phyloP scores from a whole-genome alignment of 768 basidiomycete genomes.

The Leucocoprinus birnbaumii region DNA sequence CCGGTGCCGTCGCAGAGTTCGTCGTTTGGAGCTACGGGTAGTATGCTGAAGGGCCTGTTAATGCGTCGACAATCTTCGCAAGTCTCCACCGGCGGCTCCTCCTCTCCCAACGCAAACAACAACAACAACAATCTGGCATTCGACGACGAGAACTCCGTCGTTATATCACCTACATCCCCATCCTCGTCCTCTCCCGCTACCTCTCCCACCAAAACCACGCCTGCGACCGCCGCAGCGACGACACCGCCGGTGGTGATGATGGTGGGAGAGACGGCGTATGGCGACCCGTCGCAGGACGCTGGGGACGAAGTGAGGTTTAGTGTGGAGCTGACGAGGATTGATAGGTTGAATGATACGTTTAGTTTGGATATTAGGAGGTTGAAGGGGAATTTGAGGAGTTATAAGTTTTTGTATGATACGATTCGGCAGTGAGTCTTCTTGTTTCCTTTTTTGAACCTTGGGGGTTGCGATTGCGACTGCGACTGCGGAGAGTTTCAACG shows the following conservation, averaged over 20 bases:
- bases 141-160: slow-evolving; percentile 46
- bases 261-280: slow-evolving; percentile 67
- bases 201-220: not conserved
- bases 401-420: slow-evolving; percentile 88
- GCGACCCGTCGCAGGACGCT: slow-evolving; percentile 74
- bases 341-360: slow-evolving; percentile 87
- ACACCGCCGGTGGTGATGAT: slow-evolving; percentile 14
- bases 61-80: slow-evolving; percentile 92
- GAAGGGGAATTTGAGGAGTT: slow-evolving; percentile 91
- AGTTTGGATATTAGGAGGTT: slow-evolving; percentile 89
- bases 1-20: slow-evolving; percentile 70
- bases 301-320: slow-evolving; percentile 97
- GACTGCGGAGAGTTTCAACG: no score
- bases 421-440: slow-evolving; percentile 70
- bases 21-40: slow-evolving; percentile 63
- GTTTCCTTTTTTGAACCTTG: not conserved
- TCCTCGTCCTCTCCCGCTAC: not conserved
- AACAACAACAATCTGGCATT: slow-evolving; percentile 34
- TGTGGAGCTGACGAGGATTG: slow-evolving; percentile 89
- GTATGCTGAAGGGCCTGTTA: slow-evolving; percentile 84
- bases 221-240: not conserved
- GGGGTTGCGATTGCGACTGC: no score
- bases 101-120: slow-evolving; percentile 26
- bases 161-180: slow-evolving; percentile 19
- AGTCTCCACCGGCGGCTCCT: slow-evolving; percentile 38